phyloP scores from a whole-genome alignment of 495 filamentous ascomycete species.

The Aspergillus bridgeri region DNA sequence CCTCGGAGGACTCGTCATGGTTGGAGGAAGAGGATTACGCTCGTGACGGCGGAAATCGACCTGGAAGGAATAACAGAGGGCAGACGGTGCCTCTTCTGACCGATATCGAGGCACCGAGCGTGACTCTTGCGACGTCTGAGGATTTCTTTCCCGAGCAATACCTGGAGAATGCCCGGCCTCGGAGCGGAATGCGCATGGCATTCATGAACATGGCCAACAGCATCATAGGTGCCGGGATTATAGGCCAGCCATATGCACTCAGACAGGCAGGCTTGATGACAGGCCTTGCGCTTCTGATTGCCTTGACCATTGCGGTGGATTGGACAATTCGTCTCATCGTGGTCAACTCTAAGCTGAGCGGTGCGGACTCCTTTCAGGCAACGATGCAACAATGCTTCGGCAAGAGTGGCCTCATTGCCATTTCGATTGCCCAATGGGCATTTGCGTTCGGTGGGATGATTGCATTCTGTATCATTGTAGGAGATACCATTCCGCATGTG shows the following conservation, averaged over 20 bases:
- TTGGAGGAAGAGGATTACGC: constrained; percentile 58
- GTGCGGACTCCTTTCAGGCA: constrained; percentile 87
- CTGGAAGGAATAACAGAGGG: constrained; percentile 24
- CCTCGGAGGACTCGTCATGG: constrained; percentile 45
- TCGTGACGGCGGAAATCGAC: constrained; percentile 21
- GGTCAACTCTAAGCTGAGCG: constrained; percentile 90
- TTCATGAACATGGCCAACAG: constrained; percentile 99
- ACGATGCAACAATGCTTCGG: constrained; percentile 96
- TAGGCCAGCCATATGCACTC: constrained; percentile 95
- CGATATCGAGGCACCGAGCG: constrained; percentile 80
- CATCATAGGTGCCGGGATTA: constrained; percentile 97
- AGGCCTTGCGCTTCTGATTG: constrained; percentile 73
- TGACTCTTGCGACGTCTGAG: constrained; percentile 68
- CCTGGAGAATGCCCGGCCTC: constrained; percentile 58
- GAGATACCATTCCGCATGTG: constrained; percentile 92
- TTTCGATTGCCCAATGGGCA: constrained; percentile 87
- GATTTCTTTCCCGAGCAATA: constrained; percentile 58
- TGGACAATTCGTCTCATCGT: constrained; percentile 98
- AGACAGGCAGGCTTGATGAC: constrained; percentile 80
- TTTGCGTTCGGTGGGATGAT: constrained; percentile 99
- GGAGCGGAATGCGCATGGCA: constrained; percentile 62
- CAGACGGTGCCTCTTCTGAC: constrained; percentile 75
- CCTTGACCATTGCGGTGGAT: constrained; percentile 78
- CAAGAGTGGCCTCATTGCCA: constrained; percentile 79
- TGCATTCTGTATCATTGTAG: constrained; percentile 95